Evolutionary conservation across 371 early-diverging fungal genomes (phyloP).

Genomic region (Enterocytospora artemiae): DNA sequence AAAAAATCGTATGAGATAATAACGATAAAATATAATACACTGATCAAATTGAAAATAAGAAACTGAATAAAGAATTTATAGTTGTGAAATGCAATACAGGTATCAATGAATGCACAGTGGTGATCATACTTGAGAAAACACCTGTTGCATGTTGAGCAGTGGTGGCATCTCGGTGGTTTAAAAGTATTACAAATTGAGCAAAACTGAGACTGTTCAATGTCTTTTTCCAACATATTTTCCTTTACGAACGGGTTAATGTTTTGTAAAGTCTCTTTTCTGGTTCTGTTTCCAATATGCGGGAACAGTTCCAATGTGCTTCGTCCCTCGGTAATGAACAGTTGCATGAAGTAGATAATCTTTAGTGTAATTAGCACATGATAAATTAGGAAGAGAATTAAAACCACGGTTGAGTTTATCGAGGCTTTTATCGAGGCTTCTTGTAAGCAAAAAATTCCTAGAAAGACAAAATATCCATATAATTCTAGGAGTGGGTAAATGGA

Average conservation of each 20-base stretch:
- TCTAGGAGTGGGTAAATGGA: slow-evolving; percentile 35
- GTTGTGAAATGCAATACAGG: slow-evolving; percentile 58
- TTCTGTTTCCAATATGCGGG: slow-evolving; percentile 20
- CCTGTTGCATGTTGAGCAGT: slow-evolving; percentile 56
- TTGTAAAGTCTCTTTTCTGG: slow-evolving; percentile 3
- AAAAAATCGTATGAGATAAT: slow-evolving; percentile 27
- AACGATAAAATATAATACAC: slow-evolving; percentile 26
- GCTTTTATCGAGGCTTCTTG: slow-evolving; percentile 26
- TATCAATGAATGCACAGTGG: slow-evolving; percentile 53
- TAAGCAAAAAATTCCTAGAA: slow-evolving; percentile 45
- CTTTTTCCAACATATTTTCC: slow-evolving; percentile 37
- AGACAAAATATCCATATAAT: slow-evolving; percentile 52
- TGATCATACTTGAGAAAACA: slow-evolving; percentile 59
- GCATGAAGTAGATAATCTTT: slow-evolving; percentile 47
- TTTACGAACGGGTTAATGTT: slow-evolving; percentile 54
- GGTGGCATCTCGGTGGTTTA: slow-evolving; percentile 59
- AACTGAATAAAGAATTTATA: slow-evolving; percentile 58
- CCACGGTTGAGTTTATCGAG: slow-evolving; percentile 12
- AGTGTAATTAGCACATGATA: slow-evolving; percentile 38
- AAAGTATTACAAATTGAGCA: slow-evolving; percentile 58
- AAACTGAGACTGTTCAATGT: slow-evolving; percentile 29
- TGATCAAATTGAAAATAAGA: slow-evolving; percentile 41
- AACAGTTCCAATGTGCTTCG: slow-evolving; percentile 45
- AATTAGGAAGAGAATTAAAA: slow-evolving; percentile 38
- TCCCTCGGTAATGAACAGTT: slow-evolving; percentile 39